A percentile compares a stretch with the other conserved stretches of the same genome.
These are phyloP conservation scores for Spathaspora sp. DNA, from an alignment of 1,139 yeast genomes.

Conservation along the genomic window DNA sequence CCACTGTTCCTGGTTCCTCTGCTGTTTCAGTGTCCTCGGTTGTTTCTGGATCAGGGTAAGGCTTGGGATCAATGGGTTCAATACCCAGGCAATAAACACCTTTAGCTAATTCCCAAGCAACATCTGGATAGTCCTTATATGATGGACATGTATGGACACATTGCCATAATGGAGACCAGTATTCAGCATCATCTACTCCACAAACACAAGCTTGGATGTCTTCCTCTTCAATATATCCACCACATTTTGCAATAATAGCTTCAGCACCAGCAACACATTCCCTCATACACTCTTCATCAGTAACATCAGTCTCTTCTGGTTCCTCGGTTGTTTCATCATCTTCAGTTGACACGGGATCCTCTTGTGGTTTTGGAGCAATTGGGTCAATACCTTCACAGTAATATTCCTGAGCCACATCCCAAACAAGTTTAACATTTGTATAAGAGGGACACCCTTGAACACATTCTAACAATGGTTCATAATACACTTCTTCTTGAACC, in stretches of 20 bases:
- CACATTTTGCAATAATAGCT: not conserved
- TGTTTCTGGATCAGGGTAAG: not conserved
- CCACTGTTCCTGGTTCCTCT: not conserved
- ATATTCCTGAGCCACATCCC: too few relatives aligned
- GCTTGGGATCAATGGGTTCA: not conserved
- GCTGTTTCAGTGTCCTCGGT: not conserved
- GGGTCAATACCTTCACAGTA: too few relatives aligned
- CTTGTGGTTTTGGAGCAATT: too few relatives aligned
- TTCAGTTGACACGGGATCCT: too few relatives aligned
- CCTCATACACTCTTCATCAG: not conserved
- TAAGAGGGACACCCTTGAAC: too few relatives aligned
- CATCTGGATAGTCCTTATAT: not conserved
- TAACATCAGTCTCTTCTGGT: too few relatives aligned
- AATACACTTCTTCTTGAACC: too few relatives aligned
- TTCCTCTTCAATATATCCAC: not conserved
- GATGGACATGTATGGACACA: not conserved
- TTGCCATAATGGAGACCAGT: not conserved
- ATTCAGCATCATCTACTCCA: not conserved
- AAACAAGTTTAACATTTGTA: too few relatives aligned
- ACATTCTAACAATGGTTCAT: too few relatives aligned
- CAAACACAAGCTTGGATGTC: not conserved
- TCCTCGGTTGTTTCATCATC: too few relatives aligned
- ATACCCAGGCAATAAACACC: not conserved
- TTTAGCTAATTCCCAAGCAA: not conserved
- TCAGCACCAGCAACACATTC: not conserved